A percentile compares a stretch with the other conserved stretches of the same genome.
Evolutionary conservation across 805 yeast species (phyloP).

Genomic region (Teunomyces kruisii): DNA sequence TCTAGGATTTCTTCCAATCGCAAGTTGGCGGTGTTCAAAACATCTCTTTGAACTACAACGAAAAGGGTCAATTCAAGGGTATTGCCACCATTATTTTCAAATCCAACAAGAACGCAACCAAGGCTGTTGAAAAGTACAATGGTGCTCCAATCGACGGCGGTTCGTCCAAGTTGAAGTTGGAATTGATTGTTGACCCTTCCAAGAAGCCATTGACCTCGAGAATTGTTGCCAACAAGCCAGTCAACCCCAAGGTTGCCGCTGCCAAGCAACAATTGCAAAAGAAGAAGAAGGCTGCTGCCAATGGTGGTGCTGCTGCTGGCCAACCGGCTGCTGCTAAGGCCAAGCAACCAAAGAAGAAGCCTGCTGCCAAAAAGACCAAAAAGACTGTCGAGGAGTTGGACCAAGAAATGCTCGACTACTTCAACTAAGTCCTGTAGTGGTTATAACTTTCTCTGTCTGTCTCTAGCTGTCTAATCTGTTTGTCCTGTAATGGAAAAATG

Average conservation of each 20-base stretch:
- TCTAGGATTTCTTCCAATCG: constrained; percentile 82
- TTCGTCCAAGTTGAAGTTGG: constrained; percentile 68
- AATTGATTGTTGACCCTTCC: constrained; percentile 82
- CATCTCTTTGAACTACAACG: constrained; percentile 75
- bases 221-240: constrained; percentile 53
- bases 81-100: constrained; percentile 83
- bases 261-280: constrained; percentile 28
- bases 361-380: constrained; percentile 39
- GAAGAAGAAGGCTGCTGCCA: constrained; percentile 27
- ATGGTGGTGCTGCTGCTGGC: constrained; percentile 10
- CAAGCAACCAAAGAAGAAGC: constrained; percentile 33
- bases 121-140: constrained; percentile 80
- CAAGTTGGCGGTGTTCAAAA: constrained; percentile 83
- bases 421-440: constrained; percentile 27
- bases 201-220: constrained; percentile 73
- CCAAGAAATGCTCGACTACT: constrained; percentile 97
- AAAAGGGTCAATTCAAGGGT: constrained; percentile 88
- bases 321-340: constrained; percentile 14
- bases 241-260: constrained; percentile 16
- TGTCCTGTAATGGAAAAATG: too few relatives aligned
- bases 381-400: constrained; percentile 92
- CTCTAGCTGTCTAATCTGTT: too few relatives aligned
- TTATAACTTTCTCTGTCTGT: too few relatives aligned
- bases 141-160: constrained; percentile 95
- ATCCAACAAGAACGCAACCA: constrained; percentile 64